phyloP scores from a whole-genome alignment of 768 basidiomycete genomes.

The Boletus rubescentipes region DNA sequence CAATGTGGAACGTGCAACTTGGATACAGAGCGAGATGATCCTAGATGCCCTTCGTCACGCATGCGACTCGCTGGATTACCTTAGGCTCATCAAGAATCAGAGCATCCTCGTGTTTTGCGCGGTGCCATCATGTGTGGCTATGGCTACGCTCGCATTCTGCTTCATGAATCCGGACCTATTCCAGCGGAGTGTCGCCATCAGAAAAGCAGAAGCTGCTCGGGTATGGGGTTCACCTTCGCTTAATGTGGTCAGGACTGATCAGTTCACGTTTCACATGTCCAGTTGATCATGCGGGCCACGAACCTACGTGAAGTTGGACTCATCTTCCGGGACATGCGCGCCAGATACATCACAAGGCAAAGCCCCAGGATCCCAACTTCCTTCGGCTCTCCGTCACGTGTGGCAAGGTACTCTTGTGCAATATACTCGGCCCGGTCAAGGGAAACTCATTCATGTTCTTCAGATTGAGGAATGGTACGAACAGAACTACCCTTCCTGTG shows the following conservation, averaged over 20 bases:
- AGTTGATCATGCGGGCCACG: constrained; percentile 91
- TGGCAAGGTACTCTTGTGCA: constrained; percentile 56
- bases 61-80: constrained; percentile 86
- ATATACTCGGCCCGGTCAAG: neutral
- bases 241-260: neutral
- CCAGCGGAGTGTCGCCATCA: constrained; percentile 88
- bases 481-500: constrained; percentile 91
- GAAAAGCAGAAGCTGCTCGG: constrained; percentile 83
- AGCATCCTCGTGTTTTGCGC: constrained; percentile 95
- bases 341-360: constrained; percentile 77
- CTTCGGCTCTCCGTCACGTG: constrained; percentile 80
- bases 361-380: constrained; percentile 84
- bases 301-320: constrained; percentile 90
- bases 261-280: neutral
- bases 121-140: constrained; percentile 92
- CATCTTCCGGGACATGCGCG: constrained; percentile 81
- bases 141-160: constrained; percentile 88
- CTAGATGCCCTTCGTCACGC: constrained; percentile 85
- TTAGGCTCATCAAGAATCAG: constrained; percentile 84
- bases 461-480: constrained; percentile 95
- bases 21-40: constrained; percentile 86
- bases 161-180: constrained; percentile 93
- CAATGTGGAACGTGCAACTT: constrained; percentile 64
- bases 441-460: constrained; percentile 10
- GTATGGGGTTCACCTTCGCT: constrained; percentile 42